Evolutionary conservation across 2,329 filamentous ascomycete genomes (phyloP), one percentile per base, ranked within the genome.

Genomic region (Claviceps sp.): DNA sequence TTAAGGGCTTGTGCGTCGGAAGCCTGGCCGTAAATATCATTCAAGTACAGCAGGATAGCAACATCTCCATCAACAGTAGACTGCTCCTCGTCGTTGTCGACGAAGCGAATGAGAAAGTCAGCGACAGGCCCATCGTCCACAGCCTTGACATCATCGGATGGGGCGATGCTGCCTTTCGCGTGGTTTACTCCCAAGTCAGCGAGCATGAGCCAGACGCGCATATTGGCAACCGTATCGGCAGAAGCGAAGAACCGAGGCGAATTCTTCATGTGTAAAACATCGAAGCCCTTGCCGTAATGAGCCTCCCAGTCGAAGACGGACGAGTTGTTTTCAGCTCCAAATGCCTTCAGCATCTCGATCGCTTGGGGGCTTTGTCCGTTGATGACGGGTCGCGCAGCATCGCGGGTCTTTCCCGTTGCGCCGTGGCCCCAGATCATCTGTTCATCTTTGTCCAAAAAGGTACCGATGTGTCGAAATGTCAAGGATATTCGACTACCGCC

Each of bases 401-500:
- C 72, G 24, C 73, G 73, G 0, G 71, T 73, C 69, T 95, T 95
- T 6, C 71, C 72, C 0, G 77, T 80, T 0, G 90, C 91, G 2
- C 93, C 93, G 67, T 96, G 90, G 14, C 93, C 93, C 91, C 90
- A 97, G 51, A 98, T 95, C 2, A 70, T 69, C 34, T 72, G 72
- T 41, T 78, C 74, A n/a, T 79, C 72, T 4, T 73, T 70, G 59
- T 84, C 74, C 45, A 95, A 68, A 62, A 88, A 97, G 0, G 93
- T 98, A 2, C 82, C 88, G 57, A 98, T 96, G 24, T 81, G 76
- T 45, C 93, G 78, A 65, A 98, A 97, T 0, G 93, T 98, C 38
- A 98, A 74, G 47, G 87, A 94, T 63, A 98, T 95, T 47, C 93
- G 85, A 47, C 83, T 81, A 6, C 89, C 86, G 5, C 72, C 72